Evolutionary conservation across 352 stramenopile species (phyloP).

Genomic region (Lagenidium giganteum): DNA sequence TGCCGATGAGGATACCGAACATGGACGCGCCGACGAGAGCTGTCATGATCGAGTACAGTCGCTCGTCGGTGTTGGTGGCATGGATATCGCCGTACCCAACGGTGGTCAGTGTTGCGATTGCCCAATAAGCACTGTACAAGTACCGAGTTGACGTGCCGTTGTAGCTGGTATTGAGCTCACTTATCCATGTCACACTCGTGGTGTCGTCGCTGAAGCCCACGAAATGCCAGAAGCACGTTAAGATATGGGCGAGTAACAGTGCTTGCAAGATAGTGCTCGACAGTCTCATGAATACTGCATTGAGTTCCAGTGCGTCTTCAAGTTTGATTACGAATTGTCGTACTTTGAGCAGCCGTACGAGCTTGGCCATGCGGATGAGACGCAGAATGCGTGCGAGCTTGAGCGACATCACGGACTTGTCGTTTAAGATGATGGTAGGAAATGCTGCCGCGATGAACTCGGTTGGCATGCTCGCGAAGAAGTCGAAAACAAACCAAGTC

Average conservation of each 20-base stretch:
- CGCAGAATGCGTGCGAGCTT: constrained; percentile 59
- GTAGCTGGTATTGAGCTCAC: constrained; percentile 15
- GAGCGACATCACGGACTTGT: constrained; percentile 53
- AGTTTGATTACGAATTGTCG: constrained; percentile 66
- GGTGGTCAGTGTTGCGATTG: constrained; percentile 68
- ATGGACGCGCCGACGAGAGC: constrained; percentile 71
- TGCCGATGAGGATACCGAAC: constrained; percentile 81
- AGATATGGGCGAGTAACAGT: constrained; percentile 63
- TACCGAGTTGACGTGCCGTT: constrained; percentile 39
- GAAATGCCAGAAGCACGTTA: constrained; percentile 79
- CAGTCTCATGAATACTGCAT: constrained; percentile 59
- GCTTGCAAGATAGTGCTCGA: constrained; percentile 60
- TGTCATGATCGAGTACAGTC: constrained; percentile 61
- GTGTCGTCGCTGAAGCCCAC: constrained; percentile 36
- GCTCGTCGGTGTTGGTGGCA: constrained; percentile 61
- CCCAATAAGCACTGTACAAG: constrained; percentile 84
- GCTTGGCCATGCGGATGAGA: constrained; percentile 64
- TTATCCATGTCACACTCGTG: constrained; percentile 44
- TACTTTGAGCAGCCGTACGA: constrained; percentile 65
- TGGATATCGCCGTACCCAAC: constrained; percentile 84
- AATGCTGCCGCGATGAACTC: constrained; percentile 42
- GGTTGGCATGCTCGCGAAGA: constrained; percentile 39
- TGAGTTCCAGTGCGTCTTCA: constrained; percentile 58
- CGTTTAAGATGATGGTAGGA: background rate
- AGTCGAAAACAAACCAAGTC: constrained; percentile 58